A percentile compares a stretch with the other conserved stretches of the same genome.
Evolutionary conservation across 2,329 filamentous ascomycete genomes (phyloP).

Genomic region (Sphaerulina musiva): DNA sequence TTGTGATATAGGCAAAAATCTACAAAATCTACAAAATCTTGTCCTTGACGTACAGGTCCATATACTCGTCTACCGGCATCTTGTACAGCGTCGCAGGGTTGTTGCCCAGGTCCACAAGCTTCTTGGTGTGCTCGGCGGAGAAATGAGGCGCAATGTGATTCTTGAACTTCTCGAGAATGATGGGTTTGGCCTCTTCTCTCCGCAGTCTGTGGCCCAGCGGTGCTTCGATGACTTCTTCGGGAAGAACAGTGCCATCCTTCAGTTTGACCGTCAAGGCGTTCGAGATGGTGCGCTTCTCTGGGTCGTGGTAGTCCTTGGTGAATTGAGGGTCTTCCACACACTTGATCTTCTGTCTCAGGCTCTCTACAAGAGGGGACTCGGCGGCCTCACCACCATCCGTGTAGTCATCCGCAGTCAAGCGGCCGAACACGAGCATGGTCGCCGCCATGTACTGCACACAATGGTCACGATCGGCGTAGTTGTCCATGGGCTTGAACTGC

Average conservation of each 20-base stretch:
- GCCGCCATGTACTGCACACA: slow-evolving; percentile 99
- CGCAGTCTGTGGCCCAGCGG: slow-evolving; percentile 86
- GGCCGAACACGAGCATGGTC: slow-evolving; percentile 92
- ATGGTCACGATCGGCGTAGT: slow-evolving; percentile 98
- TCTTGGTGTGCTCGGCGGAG: slow-evolving; percentile 65
- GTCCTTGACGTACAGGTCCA: slow-evolving; percentile 70
- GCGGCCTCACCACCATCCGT: slow-evolving; percentile 87
- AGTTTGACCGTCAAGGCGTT: slow-evolving; percentile 93
- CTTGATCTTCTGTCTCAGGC: slow-evolving; percentile 83
- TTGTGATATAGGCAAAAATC: too few relatives aligned
- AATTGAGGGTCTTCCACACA: slow-evolving; percentile 90
- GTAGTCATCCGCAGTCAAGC: slow-evolving; percentile 90
- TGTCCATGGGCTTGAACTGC: slow-evolving; percentile 99
- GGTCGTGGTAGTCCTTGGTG: slow-evolving; percentile 93
- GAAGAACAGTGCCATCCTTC: slow-evolving; percentile 85
- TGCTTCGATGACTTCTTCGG: slow-evolving; percentile 88
- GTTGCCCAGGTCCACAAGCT: slow-evolving; percentile 73
- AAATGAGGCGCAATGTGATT: slow-evolving; percentile 83
- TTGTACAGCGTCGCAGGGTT: slow-evolving; percentile 68
- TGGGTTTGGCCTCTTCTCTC: slow-evolving; percentile 88
- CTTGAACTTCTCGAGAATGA: slow-evolving; percentile 93
- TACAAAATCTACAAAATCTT: slow-evolving; percentile 26
- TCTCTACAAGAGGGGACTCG: slow-evolving; percentile 80
- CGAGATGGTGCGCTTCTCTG: slow-evolving; percentile 86
- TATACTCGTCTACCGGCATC: slow-evolving; percentile 84